Evolutionary conservation across 805 yeast genomes (phyloP).

Genomic region (Cyberlindnera euphorbiiphila): DNA sequence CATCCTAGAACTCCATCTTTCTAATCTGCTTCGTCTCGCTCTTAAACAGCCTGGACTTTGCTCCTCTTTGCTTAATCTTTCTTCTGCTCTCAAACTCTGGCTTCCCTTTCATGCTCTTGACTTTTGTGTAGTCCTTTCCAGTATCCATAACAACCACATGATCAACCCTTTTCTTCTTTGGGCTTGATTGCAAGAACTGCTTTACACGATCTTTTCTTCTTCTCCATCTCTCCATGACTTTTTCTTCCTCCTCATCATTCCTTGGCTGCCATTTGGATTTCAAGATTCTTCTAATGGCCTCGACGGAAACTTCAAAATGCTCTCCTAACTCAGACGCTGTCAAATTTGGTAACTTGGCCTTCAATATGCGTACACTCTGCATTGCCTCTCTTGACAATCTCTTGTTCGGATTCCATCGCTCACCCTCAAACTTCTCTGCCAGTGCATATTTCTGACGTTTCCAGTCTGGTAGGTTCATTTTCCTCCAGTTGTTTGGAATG

Average conservation of each 20-base stretch:
- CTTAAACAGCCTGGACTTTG: slow-evolving; percentile 13
- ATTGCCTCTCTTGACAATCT: slow-evolving; percentile 67
- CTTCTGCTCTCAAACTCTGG: not conserved
- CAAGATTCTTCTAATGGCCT: slow-evolving; percentile 75
- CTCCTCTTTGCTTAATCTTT: slow-evolving; percentile 9
- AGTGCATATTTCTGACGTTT: slow-evolving; percentile 61
- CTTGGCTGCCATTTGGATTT: slow-evolving; percentile 72
- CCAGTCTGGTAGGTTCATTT: slow-evolving; percentile 57
- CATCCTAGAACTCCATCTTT: slow-evolving; percentile 14
- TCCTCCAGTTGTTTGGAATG: slow-evolving; percentile 44
- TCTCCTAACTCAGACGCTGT: slow-evolving; percentile 56
- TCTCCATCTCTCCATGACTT: slow-evolving; percentile 49
- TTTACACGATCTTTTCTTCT: slow-evolving; percentile 41
- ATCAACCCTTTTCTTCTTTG: no score
- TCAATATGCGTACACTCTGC: slow-evolving; percentile 56
- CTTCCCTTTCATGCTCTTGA: slow-evolving; percentile 4
- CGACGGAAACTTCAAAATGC: slow-evolving; percentile 71
- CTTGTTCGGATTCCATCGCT: slow-evolving; percentile 64
- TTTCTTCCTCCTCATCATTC: slow-evolving; percentile 45
- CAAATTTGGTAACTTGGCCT: slow-evolving; percentile 54
- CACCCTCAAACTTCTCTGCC: slow-evolving; percentile 53
- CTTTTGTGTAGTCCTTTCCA: slow-evolving; percentile 11
- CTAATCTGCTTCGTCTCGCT: slow-evolving; percentile 8
- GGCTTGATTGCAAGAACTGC: slow-evolving; percentile 9
- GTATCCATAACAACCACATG: slow-evolving; percentile 13